Evolutionary conservation across 345 rosid species (phyloP).

Genomic region (Kandelia obovata): DNA sequence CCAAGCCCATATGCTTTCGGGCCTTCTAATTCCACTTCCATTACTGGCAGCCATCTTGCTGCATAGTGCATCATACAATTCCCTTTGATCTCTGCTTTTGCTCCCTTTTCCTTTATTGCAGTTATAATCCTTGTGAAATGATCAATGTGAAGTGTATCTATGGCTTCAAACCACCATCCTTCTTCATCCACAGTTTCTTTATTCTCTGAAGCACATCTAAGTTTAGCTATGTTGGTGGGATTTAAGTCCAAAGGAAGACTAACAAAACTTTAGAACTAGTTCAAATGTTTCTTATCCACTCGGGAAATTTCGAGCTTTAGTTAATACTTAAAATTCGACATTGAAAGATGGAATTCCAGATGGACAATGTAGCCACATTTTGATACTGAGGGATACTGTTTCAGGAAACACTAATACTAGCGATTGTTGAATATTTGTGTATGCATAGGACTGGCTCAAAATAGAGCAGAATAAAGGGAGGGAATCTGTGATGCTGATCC

Average conservation of each 20-base stretch:
- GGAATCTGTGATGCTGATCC: no score
- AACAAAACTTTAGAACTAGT: conserved; percentile 62
- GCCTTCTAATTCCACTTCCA: conserved; percentile 62
- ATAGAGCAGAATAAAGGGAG: no score
- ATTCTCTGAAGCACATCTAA: conserved; percentile 34
- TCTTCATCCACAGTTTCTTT: conserved; percentile 35
- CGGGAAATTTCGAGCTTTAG: conserved; percentile 73
- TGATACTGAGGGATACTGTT: conserved; percentile 78
- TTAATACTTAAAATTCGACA: conserved; percentile 45
- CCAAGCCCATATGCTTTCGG: conserved; percentile 49
- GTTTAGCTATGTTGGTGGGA: conserved; percentile 55
- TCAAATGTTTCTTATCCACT: conserved; percentile 75
- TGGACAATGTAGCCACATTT: conserved; percentile 75
- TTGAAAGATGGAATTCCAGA: conserved; percentile 57
- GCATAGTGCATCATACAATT: conserved; percentile 61
- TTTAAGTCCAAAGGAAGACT: conserved; percentile 57
- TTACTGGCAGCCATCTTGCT: conserved; percentile 46
- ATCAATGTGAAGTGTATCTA: conserved; percentile 52
- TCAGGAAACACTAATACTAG: conserved; percentile 16
- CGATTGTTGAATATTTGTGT: not conserved
- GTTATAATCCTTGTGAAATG: conserved; percentile 73
- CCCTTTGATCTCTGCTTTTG: conserved; percentile 51
- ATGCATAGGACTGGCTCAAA: not conserved
- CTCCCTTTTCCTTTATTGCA: conserved; percentile 51
- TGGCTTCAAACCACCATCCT: conserved; percentile 47